Evolutionary conservation across 345 rosid genomes (phyloP).

Genomic region (Citrus inodora): DNA sequence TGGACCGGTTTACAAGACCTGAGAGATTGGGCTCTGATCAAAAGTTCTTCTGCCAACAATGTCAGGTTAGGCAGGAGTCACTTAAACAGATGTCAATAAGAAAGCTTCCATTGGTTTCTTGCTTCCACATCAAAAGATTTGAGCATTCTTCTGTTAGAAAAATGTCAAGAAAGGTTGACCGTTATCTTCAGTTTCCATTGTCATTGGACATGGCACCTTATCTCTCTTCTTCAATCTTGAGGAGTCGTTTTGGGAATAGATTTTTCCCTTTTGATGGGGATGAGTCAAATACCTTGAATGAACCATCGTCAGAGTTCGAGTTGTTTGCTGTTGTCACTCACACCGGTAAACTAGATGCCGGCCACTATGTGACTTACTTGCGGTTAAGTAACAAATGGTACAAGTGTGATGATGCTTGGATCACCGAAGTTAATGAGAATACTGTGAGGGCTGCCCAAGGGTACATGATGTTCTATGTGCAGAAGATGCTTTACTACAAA

Average conservation of each 20-base stretch:
- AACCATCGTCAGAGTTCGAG: constrained; percentile 54
- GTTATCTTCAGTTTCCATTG: constrained; percentile 57
- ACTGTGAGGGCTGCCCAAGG: constrained; percentile 67
- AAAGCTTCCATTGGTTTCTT: constrained; percentile 65
- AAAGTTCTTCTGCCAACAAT: constrained; percentile 69
- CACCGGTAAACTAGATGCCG: constrained; percentile 54
- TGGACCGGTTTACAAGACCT: constrained; percentile 59
- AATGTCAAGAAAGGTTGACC: constrained; percentile 66
- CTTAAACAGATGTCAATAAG: constrained; percentile 73
- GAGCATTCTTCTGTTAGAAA: constrained; percentile 54
- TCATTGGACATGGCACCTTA: constrained; percentile 61
- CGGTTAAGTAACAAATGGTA: constrained; percentile 62
- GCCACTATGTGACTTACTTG: constrained; percentile 59
- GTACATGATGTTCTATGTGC: constrained; percentile 73
- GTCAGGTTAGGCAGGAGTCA: constrained; percentile 64
- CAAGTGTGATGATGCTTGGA: constrained; percentile 73
- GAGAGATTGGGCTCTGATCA: constrained; percentile 70
- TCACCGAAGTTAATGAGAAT: constrained; percentile 55
- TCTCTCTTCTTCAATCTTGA: constrained; percentile 60
- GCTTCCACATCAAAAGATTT: constrained; percentile 69
- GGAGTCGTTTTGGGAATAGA: constrained; percentile 56
- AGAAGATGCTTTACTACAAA: constrained; percentile 55
- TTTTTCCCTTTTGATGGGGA: constrained; percentile 53
- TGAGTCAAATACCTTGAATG: constrained; percentile 43
- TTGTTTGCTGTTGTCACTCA: constrained; percentile 70